Conservation (phyloP, 306 rosid species). For the Hippophae tibetana region DNA sequence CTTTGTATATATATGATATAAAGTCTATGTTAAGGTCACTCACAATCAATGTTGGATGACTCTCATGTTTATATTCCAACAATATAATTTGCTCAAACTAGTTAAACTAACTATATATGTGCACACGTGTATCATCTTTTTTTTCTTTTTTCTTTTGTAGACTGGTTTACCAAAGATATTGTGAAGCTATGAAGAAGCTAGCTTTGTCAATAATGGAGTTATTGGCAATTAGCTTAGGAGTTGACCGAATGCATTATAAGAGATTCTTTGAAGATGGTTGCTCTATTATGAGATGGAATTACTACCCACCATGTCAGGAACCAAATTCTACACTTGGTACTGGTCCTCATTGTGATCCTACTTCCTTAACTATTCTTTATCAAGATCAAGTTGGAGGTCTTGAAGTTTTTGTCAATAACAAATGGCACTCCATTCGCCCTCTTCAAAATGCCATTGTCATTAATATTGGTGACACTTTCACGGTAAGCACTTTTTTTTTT, state of each 20-base stretch:
- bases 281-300: constrained; percentile 68
- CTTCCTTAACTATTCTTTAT: constrained; percentile 60
- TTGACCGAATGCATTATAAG: constrained; percentile 33
- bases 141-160: constrained; percentile 4
- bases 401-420: constrained; percentile 42
- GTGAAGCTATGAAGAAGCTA: constrained; percentile 47
- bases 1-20: no score
- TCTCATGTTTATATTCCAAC: no score
- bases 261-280: constrained; percentile 44
- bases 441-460: constrained; percentile 41
- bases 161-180: constrained; percentile 45
- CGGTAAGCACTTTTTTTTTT: constrained; percentile 14
- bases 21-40: not conserved
- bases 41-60: no score
- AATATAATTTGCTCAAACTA: no score
- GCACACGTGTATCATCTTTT: not conserved
- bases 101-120: no score
- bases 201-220: constrained; percentile 44
- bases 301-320: constrained; percentile 51
- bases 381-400: constrained; percentile 74
- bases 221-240: constrained; percentile 58
- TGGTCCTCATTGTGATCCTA: constrained; percentile 84
- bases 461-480: constrained; percentile 71
- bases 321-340: constrained; percentile 51
- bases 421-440: constrained; percentile 51